Conservation (phyloP, 1,284 basidiomycete species). For the Malassezia furfur region DNA sequence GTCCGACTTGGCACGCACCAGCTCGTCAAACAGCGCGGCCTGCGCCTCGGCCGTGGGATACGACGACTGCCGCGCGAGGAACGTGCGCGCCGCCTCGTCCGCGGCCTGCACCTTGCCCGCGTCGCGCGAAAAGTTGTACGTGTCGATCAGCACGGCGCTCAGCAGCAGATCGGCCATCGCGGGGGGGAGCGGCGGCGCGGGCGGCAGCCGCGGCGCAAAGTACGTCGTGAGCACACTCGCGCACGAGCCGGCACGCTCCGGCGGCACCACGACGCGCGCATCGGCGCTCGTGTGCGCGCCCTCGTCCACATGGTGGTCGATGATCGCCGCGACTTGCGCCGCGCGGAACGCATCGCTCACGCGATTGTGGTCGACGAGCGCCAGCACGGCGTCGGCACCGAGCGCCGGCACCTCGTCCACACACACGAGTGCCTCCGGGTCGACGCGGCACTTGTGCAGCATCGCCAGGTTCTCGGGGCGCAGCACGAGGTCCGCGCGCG, state of each 20-base stretch:
- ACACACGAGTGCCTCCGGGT: constrained; percentile 48
- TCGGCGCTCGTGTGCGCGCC: constrained; percentile 53
- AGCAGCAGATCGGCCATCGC: constrained; percentile 19
- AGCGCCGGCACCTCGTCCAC: constrained; percentile 47
- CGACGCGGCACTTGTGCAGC: constrained; percentile 16
- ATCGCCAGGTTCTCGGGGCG: constrained; percentile 70
- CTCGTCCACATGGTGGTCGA: constrained; percentile 89
- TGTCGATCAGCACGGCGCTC: constrained; percentile 48
- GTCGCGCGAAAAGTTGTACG: constrained; percentile 25
- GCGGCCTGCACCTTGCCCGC: constrained; percentile 63
- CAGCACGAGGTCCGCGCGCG: constrained; percentile 60
- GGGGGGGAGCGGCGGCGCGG: neutral
- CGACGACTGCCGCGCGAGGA: constrained; percentile 51
- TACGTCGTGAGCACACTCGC: constrained; percentile 19
- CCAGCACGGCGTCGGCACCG: constrained; percentile 56
- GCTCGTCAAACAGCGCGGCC: constrained; percentile 52
- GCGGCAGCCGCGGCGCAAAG: constrained; percentile 1
- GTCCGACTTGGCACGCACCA: constrained; percentile 60
- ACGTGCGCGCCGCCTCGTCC: constrained; percentile 58
- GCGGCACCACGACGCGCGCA: constrained; percentile 12
- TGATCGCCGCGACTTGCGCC: constrained; percentile 59
- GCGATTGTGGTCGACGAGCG: constrained; percentile 67
- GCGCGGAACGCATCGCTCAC: constrained; percentile 18
- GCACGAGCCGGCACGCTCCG: constrained; percentile 16
- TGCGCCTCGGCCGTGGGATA: constrained; percentile 13